These are phyloP conservation scores for Kluyveromyces marxianus DNA, from an alignment of 1,139 yeast genomes.

Conservation along the genomic window DNA sequence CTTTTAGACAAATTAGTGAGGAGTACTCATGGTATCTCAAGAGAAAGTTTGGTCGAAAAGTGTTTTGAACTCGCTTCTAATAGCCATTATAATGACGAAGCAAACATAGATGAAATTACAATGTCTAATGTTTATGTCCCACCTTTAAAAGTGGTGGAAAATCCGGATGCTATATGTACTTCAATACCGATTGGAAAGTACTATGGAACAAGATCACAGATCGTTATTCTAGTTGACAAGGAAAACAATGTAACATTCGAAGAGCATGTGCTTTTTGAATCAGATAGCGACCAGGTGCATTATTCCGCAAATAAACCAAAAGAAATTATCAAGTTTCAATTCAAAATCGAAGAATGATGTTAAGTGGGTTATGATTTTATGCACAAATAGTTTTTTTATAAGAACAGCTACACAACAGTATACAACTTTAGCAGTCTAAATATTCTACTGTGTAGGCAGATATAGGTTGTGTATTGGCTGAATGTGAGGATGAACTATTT, in stretches of 20 bases:
- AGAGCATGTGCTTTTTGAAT: slow-evolving; percentile 37
- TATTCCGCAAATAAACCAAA: slow-evolving; percentile 17
- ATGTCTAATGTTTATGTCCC: slow-evolving; percentile 67
- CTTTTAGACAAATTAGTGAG: slow-evolving; percentile 37
- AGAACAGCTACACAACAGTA: background rate
- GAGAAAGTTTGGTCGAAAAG: slow-evolving; percentile 40
- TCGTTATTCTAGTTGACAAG: slow-evolving; percentile 56
- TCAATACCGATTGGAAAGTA: slow-evolving; percentile 38
- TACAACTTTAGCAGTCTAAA: slow-evolving; percentile 16
- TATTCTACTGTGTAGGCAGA: slow-evolving; percentile 27
- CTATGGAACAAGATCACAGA: slow-evolving; percentile 90
- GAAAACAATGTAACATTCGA: slow-evolving; percentile 39
- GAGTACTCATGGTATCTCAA: slow-evolving; percentile 26
- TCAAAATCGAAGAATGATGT: slow-evolving; percentile 8
- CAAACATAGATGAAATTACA: slow-evolving; percentile 37
- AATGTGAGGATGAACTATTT: slow-evolving; percentile 6
- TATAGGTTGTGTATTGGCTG: slow-evolving; percentile 13
- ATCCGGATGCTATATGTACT: slow-evolving; percentile 30
- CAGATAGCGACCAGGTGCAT: slow-evolving; percentile 24
- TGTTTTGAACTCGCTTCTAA: slow-evolving; percentile 50
- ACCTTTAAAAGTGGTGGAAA: slow-evolving; percentile 35
- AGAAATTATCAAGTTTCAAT: slow-evolving; percentile 14
- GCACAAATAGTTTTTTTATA: background rate
- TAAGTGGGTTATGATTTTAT: background rate
- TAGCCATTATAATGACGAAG: slow-evolving; percentile 29